These are phyloP conservation scores for Eleusine indica DNA, from an alignment of 176 grass and related monocot genomes.

Conservation along the genomic window DNA sequence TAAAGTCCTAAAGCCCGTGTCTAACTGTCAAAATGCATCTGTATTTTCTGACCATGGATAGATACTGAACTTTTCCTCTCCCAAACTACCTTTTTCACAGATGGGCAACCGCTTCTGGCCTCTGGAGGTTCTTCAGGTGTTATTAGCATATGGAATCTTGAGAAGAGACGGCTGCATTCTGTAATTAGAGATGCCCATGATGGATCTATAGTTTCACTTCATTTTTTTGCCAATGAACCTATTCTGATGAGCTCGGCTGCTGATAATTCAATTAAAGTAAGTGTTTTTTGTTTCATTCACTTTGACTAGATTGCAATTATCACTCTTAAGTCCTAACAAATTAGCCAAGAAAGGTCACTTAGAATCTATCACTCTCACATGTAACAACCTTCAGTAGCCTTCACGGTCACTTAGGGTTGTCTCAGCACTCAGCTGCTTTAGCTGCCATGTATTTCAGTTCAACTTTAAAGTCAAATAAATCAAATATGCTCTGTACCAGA, in stretches of 20 bases:
- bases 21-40: conserved; percentile 1
- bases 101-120: conserved; percentile 90
- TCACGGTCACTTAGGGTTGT: conserved; percentile 1
- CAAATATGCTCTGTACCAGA: conserved; percentile 55
- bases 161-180: conserved; percentile 85
- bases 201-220: conserved; percentile 80
- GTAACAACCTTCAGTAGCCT: background rate
- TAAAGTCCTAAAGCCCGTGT: background rate
- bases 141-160: conserved; percentile 98
- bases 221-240: conserved; percentile 95
- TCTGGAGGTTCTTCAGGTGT: conserved; percentile 96
- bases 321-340: background rate
- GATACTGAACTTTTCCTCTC: background rate
- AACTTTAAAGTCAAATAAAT: conserved; percentile 6
- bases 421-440: conserved; percentile 22
- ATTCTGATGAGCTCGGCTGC: conserved; percentile 94
- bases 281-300: conserved; percentile 15
- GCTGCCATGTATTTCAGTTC: conserved; percentile 7
- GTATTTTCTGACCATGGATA: conserved; percentile 4
- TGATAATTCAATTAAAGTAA: conserved; percentile 99
- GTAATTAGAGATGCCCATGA: conserved; percentile 95
- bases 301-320: background rate
- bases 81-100: conserved; percentile 49
- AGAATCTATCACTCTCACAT: background rate
- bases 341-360: background rate